A percentile compares a stretch with the other conserved stretches of the same genome.
Evolutionary conservation across 2,329 filamentous ascomycete species (phyloP).

Genomic region (Ascochyta koolunga): DNA sequence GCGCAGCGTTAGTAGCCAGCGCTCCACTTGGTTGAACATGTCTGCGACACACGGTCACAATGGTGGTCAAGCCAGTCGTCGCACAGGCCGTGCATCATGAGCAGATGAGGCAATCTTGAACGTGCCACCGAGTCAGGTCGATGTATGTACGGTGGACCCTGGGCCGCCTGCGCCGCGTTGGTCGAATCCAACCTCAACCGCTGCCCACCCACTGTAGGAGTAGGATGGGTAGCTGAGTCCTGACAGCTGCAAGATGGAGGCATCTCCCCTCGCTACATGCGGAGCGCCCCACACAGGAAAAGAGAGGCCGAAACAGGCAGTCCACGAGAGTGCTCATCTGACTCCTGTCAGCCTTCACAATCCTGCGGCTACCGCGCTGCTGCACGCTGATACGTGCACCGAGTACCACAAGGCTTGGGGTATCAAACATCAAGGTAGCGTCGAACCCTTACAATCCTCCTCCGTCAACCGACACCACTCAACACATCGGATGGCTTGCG

Average conservation of each 20-base stretch:
- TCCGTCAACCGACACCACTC: constrained; percentile 30
- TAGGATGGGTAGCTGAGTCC: background rate
- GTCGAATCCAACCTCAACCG: constrained; percentile 11
- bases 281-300: constrained; percentile 7
- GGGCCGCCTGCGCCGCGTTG: constrained; percentile 25
- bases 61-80: constrained; percentile 11
- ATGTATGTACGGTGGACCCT: constrained; percentile 23
- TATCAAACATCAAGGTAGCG: constrained; percentile 30
- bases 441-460: constrained; percentile 23
- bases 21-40: constrained; percentile 13
- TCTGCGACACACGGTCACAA: constrained; percentile 10
- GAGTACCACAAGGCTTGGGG: constrained; percentile 27
- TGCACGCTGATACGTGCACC: constrained; percentile 22
- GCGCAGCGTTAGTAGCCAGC: constrained; percentile 1
- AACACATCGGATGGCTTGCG: constrained; percentile 11
- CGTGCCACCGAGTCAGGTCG: constrained; percentile 24
- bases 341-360: constrained; percentile 13
- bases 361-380: constrained; percentile 32
- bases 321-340: constrained; percentile 21
- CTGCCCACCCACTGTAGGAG: constrained; percentile 4
- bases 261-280: constrained; percentile 5
- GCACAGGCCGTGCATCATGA: constrained; percentile 20
- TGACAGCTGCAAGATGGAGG: constrained; percentile 14
- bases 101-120: constrained; percentile 26
- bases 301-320: constrained; percentile 1